phyloP scores from a whole-genome alignment of 2,329 filamentous ascomycete species.

The Alternaria atra region DNA sequence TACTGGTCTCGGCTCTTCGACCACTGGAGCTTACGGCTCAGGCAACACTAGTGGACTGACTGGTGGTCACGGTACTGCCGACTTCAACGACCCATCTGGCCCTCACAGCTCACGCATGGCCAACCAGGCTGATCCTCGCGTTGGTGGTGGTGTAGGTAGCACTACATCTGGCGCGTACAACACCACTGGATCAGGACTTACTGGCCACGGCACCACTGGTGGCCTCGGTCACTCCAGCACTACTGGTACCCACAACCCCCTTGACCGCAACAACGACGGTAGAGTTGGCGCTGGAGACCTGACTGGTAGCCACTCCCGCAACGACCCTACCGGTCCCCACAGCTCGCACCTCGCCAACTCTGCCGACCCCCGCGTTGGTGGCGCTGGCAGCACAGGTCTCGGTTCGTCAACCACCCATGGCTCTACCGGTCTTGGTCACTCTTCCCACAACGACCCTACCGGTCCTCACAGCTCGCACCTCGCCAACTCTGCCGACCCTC shows the following conservation, averaged over 20 bases:
- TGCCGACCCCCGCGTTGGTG: constrained; percentile 39
- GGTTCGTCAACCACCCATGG: constrained; percentile 34
- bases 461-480: constrained; percentile 9
- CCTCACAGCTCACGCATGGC: constrained; percentile 39
- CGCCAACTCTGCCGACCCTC: constrained; percentile 45
- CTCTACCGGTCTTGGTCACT: background rate
- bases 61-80: constrained; percentile 7
- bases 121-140: constrained; percentile 45
- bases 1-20: constrained; percentile 9
- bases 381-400: constrained; percentile 7
- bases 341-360: constrained; percentile 26
- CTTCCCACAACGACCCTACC: constrained; percentile 2
- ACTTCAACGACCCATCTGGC: constrained; percentile 46
- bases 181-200: constrained; percentile 1
- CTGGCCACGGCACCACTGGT: background rate
- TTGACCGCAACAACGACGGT: no score
- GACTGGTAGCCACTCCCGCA: background rate
- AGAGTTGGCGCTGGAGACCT: no score
- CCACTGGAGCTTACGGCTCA: constrained; percentile 19
- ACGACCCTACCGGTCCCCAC: constrained; percentile 50
- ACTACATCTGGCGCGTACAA: constrained; percentile 2
- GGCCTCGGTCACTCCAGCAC: background rate
- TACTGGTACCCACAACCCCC: no score
- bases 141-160: constrained; percentile 7
- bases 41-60: constrained; percentile 15